Base-by-base conservation (phyloP, 371 early-diverging fungal species). In the Encephalitozoon cuniculi region DNA sequence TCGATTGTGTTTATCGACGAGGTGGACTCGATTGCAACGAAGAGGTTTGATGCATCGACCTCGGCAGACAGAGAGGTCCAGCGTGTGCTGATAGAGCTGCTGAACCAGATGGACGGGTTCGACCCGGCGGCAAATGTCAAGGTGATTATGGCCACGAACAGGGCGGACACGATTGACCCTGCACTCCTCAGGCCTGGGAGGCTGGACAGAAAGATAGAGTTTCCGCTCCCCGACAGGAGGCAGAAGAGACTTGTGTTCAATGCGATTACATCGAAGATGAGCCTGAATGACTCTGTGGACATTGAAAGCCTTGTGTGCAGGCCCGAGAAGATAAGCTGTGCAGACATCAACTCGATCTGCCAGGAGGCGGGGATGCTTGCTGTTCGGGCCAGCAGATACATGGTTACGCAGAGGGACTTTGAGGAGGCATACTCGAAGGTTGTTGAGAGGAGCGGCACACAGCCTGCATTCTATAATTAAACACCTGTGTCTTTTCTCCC, bases 81-180 rank as follows among this genome's bases (percentile, higher is more conserved):
- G 85, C 91, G 99, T 87, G 95, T 97, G 82, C 84, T 99, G 34
- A 86, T 97, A 12, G 97, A 99, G 87, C 88, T 99, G 75, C 88
- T 99, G 75, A 99, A 93, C 85, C 98, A 97, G 87, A 96, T 99
- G 97, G 99, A 99, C 82, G 99, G 99, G 34, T 97, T 99, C 85
- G 97, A 97, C 83, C 95, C 95, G 86, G 91, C 92, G 5, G 90
- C 91, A 25, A 95, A 95, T 85, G 96, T 98, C n/a, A 96, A 97
- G 89, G 96, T 97, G 4, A 95, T 99, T 83, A 97, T 94, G 46
- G 99, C 99, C 0, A 99, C 99, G 9, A 99, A 99, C 83, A 87
- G 99, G 73, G 95, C 96, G 0, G 99, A 99, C 87, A 85, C 96
- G 46, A 84, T 99, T 8, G 99, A 99, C 77, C 91, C 93, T 11